Evolutionary conservation across 108 stramenopile genomes (phyloP), one percentile per base, ranked within the genome.

Genomic region (Conticribra weissflogii): DNA sequence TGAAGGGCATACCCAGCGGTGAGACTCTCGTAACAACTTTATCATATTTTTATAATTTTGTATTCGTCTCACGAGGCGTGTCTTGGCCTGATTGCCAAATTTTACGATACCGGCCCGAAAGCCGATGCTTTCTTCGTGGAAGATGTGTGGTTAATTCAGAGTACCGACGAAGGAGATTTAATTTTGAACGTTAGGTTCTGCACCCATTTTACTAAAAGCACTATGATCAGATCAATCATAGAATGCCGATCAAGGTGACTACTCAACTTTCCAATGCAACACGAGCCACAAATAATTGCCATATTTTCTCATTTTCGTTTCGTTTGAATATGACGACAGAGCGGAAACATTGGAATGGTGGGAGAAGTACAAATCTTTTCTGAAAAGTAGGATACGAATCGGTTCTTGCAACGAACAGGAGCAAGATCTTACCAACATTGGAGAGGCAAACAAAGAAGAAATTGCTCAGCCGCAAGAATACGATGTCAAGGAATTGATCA

Each of bases 41-140:
- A n/a, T n/a, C n/a, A n/a, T n/a, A n/a, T n/a, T n/a, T n/a, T n/a
- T n/a, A n/a, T 12, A 25, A 25, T 3, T 9, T 27, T 5, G 29
- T 55, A 4, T 25, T 57, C 14, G 12, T 57, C 1, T 31, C 8
- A 5, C n/a, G n/a, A n/a, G n/a, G n/a, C n/a, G n/a, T n/a, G n/a
- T n/a, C n/a, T n/a, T n/a, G n/a, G n/a, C n/a, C n/a, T n/a, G n/a
- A n/a, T n/a, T n/a, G n/a, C n/a, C n/a, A n/a, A n/a, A n/a, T n/a
- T n/a, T n/a, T n/a, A n/a, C n/a, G n/a, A n/a, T n/a, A n/a, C n/a
- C n/a, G n/a, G n/a, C n/a, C n/a, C 84, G 0, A 49, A 18, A 41
- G 78, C 77, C 0, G 88, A 89, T 63, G 68, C 70, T n/a, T 92
- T 92, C 70, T 77, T 72, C 24, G 81, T 92, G 0, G 80, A 86